phyloP scores from a whole-genome alignment of 495 filamentous ascomycete species.

The Cudoniella acicularis region DNA sequence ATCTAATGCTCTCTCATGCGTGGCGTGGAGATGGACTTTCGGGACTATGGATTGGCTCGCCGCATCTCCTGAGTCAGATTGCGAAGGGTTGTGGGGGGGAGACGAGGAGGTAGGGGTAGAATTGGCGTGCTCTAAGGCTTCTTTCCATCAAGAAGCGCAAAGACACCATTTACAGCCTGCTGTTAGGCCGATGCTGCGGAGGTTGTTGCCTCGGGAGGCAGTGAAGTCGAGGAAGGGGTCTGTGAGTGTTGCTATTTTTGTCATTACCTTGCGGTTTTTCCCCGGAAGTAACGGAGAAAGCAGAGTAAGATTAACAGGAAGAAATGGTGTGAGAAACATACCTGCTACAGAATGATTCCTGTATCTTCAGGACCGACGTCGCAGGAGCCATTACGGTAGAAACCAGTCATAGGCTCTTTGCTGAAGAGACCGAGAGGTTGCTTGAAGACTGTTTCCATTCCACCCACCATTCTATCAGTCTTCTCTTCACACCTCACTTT shows the following conservation, averaged over 20 bases:
- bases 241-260: conserved; percentile 40
- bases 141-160: conserved; percentile 49
- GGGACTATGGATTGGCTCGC: conserved; percentile 33
- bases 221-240: conserved; percentile 58
- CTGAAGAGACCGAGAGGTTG: conserved; percentile 54
- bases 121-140: conserved; percentile 39
- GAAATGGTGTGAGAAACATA: background rate
- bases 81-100: too few relatives aligned
- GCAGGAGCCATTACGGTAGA: conserved; percentile 59
- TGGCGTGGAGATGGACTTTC: conserved; percentile 42
- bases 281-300: background rate
- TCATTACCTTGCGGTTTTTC: background rate
- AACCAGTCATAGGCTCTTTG: conserved; percentile 54
- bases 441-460: conserved; percentile 43
- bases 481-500: background rate
- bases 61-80: too few relatives aligned
- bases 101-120: too few relatives aligned
- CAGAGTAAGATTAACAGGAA: background rate
- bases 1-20: conserved; percentile 44
- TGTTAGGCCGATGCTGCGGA: conserved; percentile 47
- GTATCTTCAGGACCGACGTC: conserved; percentile 37
- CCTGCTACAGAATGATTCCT: conserved; percentile 51
- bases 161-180: conserved; percentile 60
- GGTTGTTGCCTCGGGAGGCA: conserved; percentile 53
- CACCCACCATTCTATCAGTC: background rate